Evolutionary conservation across 2,329 filamentous ascomycete species (phyloP), one percentile per base, ranked within the genome.

Genomic region (Claviceps arundinis): DNA sequence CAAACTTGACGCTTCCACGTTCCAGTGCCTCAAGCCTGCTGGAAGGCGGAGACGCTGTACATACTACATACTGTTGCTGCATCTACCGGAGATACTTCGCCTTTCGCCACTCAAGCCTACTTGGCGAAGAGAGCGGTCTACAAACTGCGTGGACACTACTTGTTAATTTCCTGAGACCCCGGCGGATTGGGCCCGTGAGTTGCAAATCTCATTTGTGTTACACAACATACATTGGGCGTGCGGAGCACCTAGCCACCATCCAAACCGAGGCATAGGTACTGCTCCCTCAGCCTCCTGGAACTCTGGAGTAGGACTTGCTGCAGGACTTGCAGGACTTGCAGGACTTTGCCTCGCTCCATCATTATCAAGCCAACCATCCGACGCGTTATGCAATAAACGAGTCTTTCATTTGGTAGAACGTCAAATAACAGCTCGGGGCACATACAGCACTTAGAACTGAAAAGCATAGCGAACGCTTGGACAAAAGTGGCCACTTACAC

Each of bases 351-450:
- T 30, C 30, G 2, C 38, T 17, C 11, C 9, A 37, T 45, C 34
- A 13, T 44, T 19, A 45, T 41, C 52, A 50, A 44, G 50, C 50
- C 50, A 53, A 52, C 34, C 47, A 11, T 4, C 47, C 57, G 51
- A 52, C 56, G 56, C 57, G 55, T 52, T 53, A 60, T 60, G 58
- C 58, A 47, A 56, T 54, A 59, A 50, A 52, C 47, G 43, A 43
- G 22, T 47, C 53, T 26, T 22, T 52, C 19, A 4, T 14, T 45
- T 19, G 30, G 30, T 34, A 48, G 17, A 38, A n/a, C 26, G 22
- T 24, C 47, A 47, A 44, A 50, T 50, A 50, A 50, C 40, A 16
- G 30, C 13, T 44, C 14, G 37, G 19, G 16, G 16, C 30, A 30
- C n/a, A 49, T 14, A 44, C 41, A 41, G 16, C 24, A 8, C 42